These are phyloP conservation scores for Dimocarpus longan DNA, from an alignment of 345 rosid genomes.

Conservation along the genomic window DNA sequence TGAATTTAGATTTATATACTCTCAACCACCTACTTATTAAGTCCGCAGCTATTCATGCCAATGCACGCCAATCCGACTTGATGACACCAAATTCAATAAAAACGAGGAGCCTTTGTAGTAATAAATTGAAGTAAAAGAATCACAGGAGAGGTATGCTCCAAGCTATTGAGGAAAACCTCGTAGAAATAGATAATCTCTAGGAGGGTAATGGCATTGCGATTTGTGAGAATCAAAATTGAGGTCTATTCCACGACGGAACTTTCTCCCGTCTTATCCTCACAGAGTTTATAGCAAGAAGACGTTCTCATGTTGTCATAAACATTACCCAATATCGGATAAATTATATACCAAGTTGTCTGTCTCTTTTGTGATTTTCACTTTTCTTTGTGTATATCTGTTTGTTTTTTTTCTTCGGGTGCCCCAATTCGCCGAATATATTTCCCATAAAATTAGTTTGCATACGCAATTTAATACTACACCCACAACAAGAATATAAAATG, in stretches of 20 bases:
- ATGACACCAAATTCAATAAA: background rate
- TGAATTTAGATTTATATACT: background rate
- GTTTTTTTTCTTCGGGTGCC: too few relatives aligned
- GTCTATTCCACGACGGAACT: background rate
- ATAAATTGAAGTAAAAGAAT: background rate
- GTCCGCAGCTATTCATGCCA: background rate
- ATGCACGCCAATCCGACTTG: background rate
- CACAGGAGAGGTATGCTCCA: background rate
- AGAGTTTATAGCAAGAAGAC: too few relatives aligned
- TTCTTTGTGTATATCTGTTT: too few relatives aligned
- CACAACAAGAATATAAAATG: too few relatives aligned
- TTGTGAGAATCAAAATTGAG: background rate
- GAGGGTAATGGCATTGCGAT: background rate
- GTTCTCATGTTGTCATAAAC: background rate
- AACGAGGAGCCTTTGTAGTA: background rate
- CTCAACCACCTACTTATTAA: background rate
- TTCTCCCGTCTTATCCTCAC: background rate
- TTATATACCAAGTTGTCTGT: background rate
- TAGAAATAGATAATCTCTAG: background rate
- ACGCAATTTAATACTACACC: too few relatives aligned
- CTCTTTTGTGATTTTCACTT: background rate
- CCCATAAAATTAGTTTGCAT: too few relatives aligned
- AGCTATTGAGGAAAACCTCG: background rate
- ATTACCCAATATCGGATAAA: background rate
- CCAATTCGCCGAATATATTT: too few relatives aligned